Conservation (phyloP, 2,329 filamentous ascomycete genomes). For the Penicillium sp. region DNA sequence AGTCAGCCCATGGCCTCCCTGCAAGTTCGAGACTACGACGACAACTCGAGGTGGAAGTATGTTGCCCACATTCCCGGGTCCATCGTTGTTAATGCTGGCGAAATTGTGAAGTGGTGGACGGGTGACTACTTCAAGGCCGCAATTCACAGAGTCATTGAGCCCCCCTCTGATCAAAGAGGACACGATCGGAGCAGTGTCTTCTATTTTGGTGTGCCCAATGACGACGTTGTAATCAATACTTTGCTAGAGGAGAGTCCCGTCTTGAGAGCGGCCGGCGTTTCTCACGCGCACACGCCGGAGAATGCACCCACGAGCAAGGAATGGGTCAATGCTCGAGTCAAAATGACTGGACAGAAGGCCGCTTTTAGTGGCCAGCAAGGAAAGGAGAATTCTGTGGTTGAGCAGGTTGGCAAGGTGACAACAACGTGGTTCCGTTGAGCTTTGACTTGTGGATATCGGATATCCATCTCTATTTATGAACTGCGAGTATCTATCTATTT, state of each 20-base stretch:
- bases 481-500: too few relatives aligned
- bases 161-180: not conserved
- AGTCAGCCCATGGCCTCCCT: conserved; percentile 1
- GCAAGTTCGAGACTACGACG: not conserved
- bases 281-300: not conserved
- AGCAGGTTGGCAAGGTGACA: conserved; percentile 1
- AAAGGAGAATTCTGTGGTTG: not conserved
- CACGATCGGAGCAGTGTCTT: not conserved
- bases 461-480: too few relatives aligned
- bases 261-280: not conserved
- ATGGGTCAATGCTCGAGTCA: not conserved
- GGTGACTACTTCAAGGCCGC: not conserved
- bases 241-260: not conserved
- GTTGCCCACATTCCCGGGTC: not conserved
- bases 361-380: not conserved
- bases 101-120: conserved; percentile 2
- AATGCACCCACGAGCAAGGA: conserved; percentile 1
- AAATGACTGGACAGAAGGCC: conserved; percentile 1
- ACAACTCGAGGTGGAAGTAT: not conserved
- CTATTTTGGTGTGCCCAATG: not conserved
- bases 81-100: not conserved
- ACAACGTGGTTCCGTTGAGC: conserved; percentile 2
- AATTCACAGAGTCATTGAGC: not conserved
- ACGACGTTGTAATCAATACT: not conserved
- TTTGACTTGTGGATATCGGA: too few relatives aligned